Base-by-base conservation (phyloP, 768 basidiomycete species). In the Chiua virens region DNA sequence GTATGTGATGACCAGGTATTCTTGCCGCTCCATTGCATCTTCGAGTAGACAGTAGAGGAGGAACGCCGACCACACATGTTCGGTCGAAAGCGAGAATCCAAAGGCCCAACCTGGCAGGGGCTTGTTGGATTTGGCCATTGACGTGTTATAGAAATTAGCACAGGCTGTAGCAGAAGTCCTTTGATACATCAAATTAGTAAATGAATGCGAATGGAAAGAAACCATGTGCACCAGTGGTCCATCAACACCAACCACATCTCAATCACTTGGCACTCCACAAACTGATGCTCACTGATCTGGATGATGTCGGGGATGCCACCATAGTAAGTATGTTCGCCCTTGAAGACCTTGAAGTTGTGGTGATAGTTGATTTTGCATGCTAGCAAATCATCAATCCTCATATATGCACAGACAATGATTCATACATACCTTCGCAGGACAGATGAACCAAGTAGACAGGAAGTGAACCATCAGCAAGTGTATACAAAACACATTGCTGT, bases 211-310 rank as follows among this genome's bases (percentile, higher is more conserved):
- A 40, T 8, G 14, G n/a, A 25, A 38, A 30, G 15, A 22, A 34
- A 4, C 4, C 25, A 27, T 27, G 8, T 8, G 8, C 21, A 54
- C 49, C 44, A 45, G 1, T 22, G 0, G 22, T 54, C 40, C 49
- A 54, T 54, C 14, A 54, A 23, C 0, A 10, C 4, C 3, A 53
- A 2, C 47, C 37, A 53, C 28, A 54, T 35, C 7, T 46, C 40
- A 15, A 54, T 23, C 0, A 54, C 53, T 15, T 30, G 48, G 0
- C n/a, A 10, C 9, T 54, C 40, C 0, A 46, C 36, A 22, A 54
- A 51, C 8, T 54, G 53, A 32, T 54, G 53, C 15, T 50, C 40
- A 1, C 44, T n/a, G 10, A 53, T 30, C 18, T 53, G 52, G 8
- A 53, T 23, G 4, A 48, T 15, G 4, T 47, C 34, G 3, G 42